Base-by-base conservation (phyloP, 495 filamentous ascomycete species). In the Staphylotrichum longicolle region DNA sequence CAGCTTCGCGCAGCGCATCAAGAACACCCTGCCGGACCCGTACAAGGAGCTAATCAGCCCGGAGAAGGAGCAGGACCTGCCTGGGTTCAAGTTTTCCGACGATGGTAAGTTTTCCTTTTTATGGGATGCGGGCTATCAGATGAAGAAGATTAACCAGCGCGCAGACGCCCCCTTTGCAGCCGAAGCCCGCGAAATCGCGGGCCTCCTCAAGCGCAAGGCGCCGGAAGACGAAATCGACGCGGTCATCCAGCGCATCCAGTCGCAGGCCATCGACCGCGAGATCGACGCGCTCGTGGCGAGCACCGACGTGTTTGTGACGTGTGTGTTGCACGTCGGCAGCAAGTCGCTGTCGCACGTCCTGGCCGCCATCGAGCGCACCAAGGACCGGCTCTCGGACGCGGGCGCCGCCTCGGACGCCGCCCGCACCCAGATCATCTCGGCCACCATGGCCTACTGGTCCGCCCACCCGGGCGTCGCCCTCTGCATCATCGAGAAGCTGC, bases 311-410 rank as follows among this genome's bases (percentile, higher is more conserved):
- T 96, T 94, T 61, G 86, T 97, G 60, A 98, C 94, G 0, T 83
- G 89, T 14, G 91, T 99, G 66, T 93, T 93, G 76, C 91, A 85
- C 70, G 86, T 96, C 33, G 94, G 94, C 54, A 89, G 89, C 63
- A 98, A 97, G 72, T 96, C 93, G 0, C 87, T 98, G 10, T 97
- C 93, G 5, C 94, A 98, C 71, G 90, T 97, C 9, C 83, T 98
- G 32, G 94, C 91, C 12, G 95, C 90, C 74, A 96, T 98, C 67
- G 94, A 98, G 70, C 88, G 94, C 54, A 93, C 89, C 78, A 97
- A 96, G 73, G 93, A 96, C 51, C 88, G 91, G 9, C 86, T 98
- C 4, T 75, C 96, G 3, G 83, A 86, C 51, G 86, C 93, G 53
- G 93, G 91, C 12, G 77, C 85, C 1, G 79, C 82, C 52, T 93